Conservation (phyloP, 2,329 filamentous ascomycete species). For the Cladophialophora yegresii region DNA sequence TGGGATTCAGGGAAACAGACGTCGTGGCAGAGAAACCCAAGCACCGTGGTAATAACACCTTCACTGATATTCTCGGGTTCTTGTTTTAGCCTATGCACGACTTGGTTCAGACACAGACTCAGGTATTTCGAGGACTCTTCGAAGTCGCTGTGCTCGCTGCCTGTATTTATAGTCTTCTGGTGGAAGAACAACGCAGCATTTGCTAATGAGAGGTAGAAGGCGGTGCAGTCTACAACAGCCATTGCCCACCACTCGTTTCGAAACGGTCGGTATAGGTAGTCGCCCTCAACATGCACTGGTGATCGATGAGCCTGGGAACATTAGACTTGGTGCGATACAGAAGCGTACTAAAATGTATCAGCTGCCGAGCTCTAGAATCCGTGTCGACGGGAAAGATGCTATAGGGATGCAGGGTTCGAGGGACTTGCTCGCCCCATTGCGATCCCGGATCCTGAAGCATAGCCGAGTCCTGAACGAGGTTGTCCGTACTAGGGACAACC, state of each 20-base stretch:
- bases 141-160: slow-evolving; percentile 34
- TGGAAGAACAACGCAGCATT: slow-evolving; percentile 39
- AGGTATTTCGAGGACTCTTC: slow-evolving; percentile 35
- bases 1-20: slow-evolving; percentile 25
- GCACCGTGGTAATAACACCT: slow-evolving; percentile 32
- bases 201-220: slow-evolving; percentile 36
- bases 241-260: slow-evolving; percentile 39
- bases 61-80: slow-evolving; percentile 29
- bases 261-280: slow-evolving; percentile 38
- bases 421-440: neutral
- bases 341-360: slow-evolving; percentile 25
- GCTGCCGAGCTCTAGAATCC: slow-evolving; percentile 13
- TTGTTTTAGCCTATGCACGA: slow-evolving; percentile 32
- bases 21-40: slow-evolving; percentile 38
- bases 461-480: neutral
- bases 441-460: neutral
- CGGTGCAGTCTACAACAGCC: slow-evolving; percentile 35
- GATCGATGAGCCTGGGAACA: neutral
- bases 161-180: slow-evolving; percentile 27
- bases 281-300: slow-evolving; percentile 21
- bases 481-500: neutral
- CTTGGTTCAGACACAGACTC: slow-evolving; percentile 32
- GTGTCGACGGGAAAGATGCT: slow-evolving; percentile 16
- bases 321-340: neutral
- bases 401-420: slow-evolving; percentile 14